phyloP scores from a whole-genome alignment of 2,329 filamentous ascomycete genomes.

The Pyricularia sp. region DNA sequence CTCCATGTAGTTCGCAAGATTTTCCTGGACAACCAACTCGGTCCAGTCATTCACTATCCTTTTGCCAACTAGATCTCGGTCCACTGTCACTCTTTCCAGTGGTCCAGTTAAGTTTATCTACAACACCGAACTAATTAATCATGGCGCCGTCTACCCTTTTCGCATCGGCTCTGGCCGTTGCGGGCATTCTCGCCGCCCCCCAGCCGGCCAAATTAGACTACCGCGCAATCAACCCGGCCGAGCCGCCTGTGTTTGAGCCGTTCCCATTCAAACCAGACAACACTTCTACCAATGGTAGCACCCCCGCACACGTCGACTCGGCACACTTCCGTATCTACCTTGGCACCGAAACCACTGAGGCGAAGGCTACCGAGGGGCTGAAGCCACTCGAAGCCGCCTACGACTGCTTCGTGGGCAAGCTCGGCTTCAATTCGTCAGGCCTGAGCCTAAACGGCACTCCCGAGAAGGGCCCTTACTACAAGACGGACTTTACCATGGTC shows the following conservation, averaged over 20 bases:
- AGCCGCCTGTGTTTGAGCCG: neutral
- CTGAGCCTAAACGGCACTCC: slow-evolving; percentile 18
- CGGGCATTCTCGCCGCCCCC: neutral
- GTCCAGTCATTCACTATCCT: neutral
- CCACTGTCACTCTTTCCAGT: neutral
- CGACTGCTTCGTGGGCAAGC: slow-evolving; percentile 21
- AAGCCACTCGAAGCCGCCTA: slow-evolving; percentile 33
- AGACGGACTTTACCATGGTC: slow-evolving; percentile 36
- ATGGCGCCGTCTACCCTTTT: neutral
- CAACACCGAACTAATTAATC: neutral
- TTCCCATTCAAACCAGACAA: neutral
- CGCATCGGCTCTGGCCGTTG: neutral
- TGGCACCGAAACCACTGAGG: neutral
- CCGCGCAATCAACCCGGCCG: neutral
- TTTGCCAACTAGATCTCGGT: neutral
- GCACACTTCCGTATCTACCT: neutral
- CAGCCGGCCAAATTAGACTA: neutral
- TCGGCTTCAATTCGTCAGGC: slow-evolving; percentile 24
- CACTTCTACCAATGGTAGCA: neutral
- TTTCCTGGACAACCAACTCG: neutral
- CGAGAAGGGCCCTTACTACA: slow-evolving; percentile 30
- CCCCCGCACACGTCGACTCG: neutral
- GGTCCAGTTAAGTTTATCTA: neutral
- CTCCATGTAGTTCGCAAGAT: neutral
- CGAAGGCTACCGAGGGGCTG: neutral